Evolutionary conservation across 2,329 filamentous ascomycete genomes (phyloP), one percentile per base, ranked within the genome.

Genomic region (Nemania serpens): DNA sequence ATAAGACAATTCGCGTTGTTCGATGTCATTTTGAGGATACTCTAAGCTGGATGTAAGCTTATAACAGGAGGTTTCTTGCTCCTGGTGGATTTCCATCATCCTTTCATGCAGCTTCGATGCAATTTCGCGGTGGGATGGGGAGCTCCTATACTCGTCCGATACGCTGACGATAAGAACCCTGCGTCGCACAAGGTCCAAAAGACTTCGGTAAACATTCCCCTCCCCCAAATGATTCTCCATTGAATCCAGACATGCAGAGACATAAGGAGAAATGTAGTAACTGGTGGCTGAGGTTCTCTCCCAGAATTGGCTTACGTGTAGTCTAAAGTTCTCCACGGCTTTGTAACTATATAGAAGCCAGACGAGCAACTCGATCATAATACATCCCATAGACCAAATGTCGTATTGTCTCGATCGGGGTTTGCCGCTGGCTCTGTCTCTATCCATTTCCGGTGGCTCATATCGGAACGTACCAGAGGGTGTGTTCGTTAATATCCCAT

Each of bases 361-460:
- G 15, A 62, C 22, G 13, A 55, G 18, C 1, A 50, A 9, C 10
- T 62, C 59, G 5, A 62, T 15, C 11, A 58, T 48, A 17, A 62
- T 58, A 17, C 59, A 62, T 15, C 59, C 59, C 49, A 62, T 62
- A 6, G 59, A 62, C 59, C 59, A 58, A n/a, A 62, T 58, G 9
- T 62, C 59, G 33, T 62, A 62, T n/a, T 52, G 34, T n/a, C 55
- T 29, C 2, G 54, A 49, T 17, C 55, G 43, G 6, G 59, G 20
- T 3, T 13, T 45, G 2, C 13, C 2, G n/a, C 3, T 48, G 4
- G 7, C 12, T 48, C 41, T 41, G 9, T 54, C 7, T 20, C 12
- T 22, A 25, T 54, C 48, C n/a, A 45, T 43, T 50, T 61, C 59
- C 3, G 59, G 59, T 3, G 55, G 55, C 15, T 62, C 55, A 15